Conservation (phyloP, 2,329 filamentous ascomycete species). For the Kalmusia sp. region DNA sequence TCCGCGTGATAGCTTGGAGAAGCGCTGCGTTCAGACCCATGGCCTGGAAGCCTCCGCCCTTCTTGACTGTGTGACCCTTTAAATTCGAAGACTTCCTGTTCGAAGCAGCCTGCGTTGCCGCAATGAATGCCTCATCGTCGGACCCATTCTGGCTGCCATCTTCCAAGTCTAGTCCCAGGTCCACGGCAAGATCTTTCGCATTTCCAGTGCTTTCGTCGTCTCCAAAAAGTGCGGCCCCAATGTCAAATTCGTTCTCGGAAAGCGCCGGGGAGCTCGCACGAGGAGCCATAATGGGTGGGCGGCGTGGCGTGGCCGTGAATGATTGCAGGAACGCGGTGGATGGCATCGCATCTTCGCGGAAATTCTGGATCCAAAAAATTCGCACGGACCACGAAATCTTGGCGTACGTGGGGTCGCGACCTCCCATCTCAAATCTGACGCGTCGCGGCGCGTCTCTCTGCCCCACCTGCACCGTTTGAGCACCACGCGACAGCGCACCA, state of each 20-base stretch:
- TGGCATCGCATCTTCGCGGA: too few species aligned
- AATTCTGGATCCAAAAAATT: slow-evolving; percentile 25
- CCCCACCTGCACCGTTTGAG: slow-evolving; percentile 14
- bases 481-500: too few species aligned
- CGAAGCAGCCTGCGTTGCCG: slow-evolving; percentile 81
- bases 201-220: slow-evolving; percentile 59
- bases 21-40: slow-evolving; percentile 88
- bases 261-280: slow-evolving; percentile 79
- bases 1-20: slow-evolving; percentile 88
- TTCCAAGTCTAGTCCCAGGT: slow-evolving; percentile 44
- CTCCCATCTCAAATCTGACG: slow-evolving; percentile 19
- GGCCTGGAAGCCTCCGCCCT: slow-evolving; percentile 93
- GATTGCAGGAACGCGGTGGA: too few species aligned
- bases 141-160: slow-evolving; percentile 63
- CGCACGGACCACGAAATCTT: slow-evolving; percentile 36
- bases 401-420: slow-evolving; percentile 37
- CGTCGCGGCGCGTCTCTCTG: slow-evolving; percentile 30
- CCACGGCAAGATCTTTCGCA: slow-evolving; percentile 44
- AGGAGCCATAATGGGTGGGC: slow-evolving; percentile 65
- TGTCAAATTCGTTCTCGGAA: slow-evolving; percentile 93
- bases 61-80: slow-evolving; percentile 87
- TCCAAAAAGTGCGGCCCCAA: slow-evolving; percentile 78
- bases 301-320: not conserved
- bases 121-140: slow-evolving; percentile 88
- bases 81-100: slow-evolving; percentile 85